These are phyloP conservation scores for Alternaria postmessia DNA, from an alignment of 2,329 filamentous ascomycete species.

Conservation along the genomic window DNA sequence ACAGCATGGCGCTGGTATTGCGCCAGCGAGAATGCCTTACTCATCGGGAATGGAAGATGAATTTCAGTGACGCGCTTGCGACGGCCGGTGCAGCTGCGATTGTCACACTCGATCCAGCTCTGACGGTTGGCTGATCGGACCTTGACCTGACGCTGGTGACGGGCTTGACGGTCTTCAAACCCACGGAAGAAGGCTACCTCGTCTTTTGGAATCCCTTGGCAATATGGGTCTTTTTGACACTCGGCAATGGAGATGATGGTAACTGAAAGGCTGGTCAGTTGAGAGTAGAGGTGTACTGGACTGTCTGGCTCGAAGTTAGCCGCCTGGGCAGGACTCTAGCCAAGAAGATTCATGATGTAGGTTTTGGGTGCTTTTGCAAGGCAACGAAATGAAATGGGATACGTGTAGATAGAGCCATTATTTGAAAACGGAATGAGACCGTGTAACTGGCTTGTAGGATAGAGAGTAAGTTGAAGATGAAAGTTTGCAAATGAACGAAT, in stretches of 20 bases:
- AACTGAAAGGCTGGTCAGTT: neutral
- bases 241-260: neutral
- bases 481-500: neutral
- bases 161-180: neutral
- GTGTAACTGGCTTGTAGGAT: neutral
- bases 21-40: constrained; percentile 21
- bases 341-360: neutral
- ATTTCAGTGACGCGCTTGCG: constrained; percentile 24
- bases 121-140: constrained; percentile 9
- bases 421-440: rapidly evolving
- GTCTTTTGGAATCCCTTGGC: neutral
- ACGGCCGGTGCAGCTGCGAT: constrained; percentile 15
- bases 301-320: neutral
- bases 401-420: neutral
- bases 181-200: neutral
- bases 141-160: neutral
- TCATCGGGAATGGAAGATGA: constrained; percentile 26
- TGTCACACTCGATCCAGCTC: constrained; percentile 31
- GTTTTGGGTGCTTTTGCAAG: neutral
- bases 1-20: constrained; percentile 86
- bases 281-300: neutral
- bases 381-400: neutral
- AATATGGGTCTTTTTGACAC: neutral
- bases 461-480: neutral
- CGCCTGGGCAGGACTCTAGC: too few species aligned